Evolutionary conservation across 371 early-diverging fungal genomes (phyloP).

Genomic region (Mucor irregularis): DNA sequence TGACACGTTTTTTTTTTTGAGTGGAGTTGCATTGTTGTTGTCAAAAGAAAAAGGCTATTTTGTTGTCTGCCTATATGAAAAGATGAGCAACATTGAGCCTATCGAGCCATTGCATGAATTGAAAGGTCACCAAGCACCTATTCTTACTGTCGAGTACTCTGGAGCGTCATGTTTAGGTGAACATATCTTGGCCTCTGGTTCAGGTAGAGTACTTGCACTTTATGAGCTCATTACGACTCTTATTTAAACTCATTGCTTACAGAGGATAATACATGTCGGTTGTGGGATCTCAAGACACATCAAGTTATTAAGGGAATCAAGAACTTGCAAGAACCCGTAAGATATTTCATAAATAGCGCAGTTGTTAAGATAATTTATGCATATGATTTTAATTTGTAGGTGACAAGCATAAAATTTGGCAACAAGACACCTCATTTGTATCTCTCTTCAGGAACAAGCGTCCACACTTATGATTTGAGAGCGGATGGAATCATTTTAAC

Average conservation of each 20-base stretch:
- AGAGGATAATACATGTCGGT: slow-evolving; percentile 50
- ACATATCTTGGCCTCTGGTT: slow-evolving; percentile 29
- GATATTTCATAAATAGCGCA: neutral
- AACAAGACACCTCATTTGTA: slow-evolving; percentile 29
- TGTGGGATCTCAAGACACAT: slow-evolving; percentile 39
- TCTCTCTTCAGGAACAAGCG: slow-evolving; percentile 39
- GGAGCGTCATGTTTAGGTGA: slow-evolving; percentile 18
- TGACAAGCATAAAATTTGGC: slow-evolving; percentile 43
- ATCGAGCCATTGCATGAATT: slow-evolving; percentile 13
- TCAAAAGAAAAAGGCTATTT: too few species aligned
- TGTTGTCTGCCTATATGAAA: too few species aligned
- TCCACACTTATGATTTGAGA: slow-evolving; percentile 41
- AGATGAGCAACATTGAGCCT: slow-evolving; percentile 5
- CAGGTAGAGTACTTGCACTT: slow-evolving; percentile 21
- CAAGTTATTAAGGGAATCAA: slow-evolving; percentile 36
- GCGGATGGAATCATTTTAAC: slow-evolving; percentile 28
- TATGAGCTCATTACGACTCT: neutral
- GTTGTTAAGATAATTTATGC: too few species aligned
- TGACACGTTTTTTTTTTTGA: too few species aligned
- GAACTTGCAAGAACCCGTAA: slow-evolving; percentile 33
- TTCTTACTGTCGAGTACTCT: slow-evolving; percentile 23
- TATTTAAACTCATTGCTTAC: too few species aligned
- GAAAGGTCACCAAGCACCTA: slow-evolving; percentile 25
- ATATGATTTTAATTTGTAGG: slow-evolving; percentile 9
- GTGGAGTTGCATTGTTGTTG: too few species aligned